Base-by-base conservation (phyloP, 768 basidiomycete species). In the Tulasnella sp. region DNA sequence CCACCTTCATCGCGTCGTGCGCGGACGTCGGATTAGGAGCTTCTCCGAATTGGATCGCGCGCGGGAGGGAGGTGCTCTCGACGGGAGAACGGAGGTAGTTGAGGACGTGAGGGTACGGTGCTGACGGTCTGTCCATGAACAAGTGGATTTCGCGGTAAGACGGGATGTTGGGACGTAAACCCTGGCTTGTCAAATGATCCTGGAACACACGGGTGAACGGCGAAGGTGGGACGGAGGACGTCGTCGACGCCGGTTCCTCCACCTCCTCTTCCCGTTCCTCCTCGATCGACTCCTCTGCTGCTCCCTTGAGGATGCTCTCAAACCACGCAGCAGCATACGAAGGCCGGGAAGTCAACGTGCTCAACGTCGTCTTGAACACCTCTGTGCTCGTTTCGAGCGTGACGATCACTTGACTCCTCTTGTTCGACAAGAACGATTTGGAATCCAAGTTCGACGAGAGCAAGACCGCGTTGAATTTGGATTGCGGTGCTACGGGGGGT, bases 81-180 rank as follows among this genome's bases (percentile, higher is more conserved):
- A 31, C 49, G 58, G 85, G 82, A 0, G 86, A 85, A 45, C 93
- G 90, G 19, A 94, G 89, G 80, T 93, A 94, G 7, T 86, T 82
- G 0, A 94, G 83, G 75, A 94, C 86, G 81, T 93, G 89, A 0
- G 85, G 80, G 79, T 94, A 94, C 91, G 93, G 91, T 38, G 89
- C 85, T 79, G 93, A 93, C 0, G 93, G 87, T 34, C 93, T 86
- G 81, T 95, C 93, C 31, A 95, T 84, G 83, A 95, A 95, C 17
- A 94, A 79, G 78, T 93, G 91, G 42, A 93, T 25, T 25, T 82
- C 64, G 82, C 85, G 45, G 83, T 83, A 6, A 87, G 85, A 1
- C 85, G 81, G 34, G 85, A 86, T 0, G 83, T 72, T 37, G 6
- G 64, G 7, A 29, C 40, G 58, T 11, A 78, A 25, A 2, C 77